Conservation (phyloP, 176 grass and related monocot species). For the Cenchrus fungigraminus region DNA sequence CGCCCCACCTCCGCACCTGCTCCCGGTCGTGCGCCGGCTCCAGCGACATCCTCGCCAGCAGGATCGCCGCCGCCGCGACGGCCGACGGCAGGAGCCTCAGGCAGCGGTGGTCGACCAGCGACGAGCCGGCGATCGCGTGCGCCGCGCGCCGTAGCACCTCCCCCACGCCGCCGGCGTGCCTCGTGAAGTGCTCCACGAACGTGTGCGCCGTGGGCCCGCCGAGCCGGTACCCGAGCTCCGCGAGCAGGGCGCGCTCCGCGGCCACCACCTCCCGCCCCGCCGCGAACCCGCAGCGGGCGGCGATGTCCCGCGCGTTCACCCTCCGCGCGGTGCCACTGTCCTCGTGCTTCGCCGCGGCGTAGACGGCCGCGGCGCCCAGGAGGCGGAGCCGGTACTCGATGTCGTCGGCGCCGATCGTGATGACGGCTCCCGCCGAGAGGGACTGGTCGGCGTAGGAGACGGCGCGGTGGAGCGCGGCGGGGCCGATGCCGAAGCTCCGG, state of each 20-base stretch:
- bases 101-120: constrained; percentile 5
- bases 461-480: background rate
- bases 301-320: background rate
- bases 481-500: background rate
- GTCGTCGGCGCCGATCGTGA: background rate
- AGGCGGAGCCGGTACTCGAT: background rate
- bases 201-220: background rate
- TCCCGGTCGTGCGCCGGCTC: background rate
- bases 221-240: background rate
- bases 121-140: background rate
- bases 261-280: background rate
- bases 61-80: constrained; percentile 19
- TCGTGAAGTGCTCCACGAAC: constrained; percentile 32
- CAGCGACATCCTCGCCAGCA: background rate
- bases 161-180: background rate
- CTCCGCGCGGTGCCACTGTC: background rate
- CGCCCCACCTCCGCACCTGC: background rate
- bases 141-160: background rate
- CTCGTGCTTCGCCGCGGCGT: background rate
- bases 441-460: background rate
- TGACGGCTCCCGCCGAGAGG: background rate
- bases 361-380: background rate
- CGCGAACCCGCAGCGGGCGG: background rate
- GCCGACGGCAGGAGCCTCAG: background rate
- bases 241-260: background rate